A percentile compares a stretch with the other conserved stretches of the same genome.
These are phyloP conservation scores for Microstegium vimineum DNA, from an alignment of 176 grass and related monocot genomes.

Conservation along the genomic window DNA sequence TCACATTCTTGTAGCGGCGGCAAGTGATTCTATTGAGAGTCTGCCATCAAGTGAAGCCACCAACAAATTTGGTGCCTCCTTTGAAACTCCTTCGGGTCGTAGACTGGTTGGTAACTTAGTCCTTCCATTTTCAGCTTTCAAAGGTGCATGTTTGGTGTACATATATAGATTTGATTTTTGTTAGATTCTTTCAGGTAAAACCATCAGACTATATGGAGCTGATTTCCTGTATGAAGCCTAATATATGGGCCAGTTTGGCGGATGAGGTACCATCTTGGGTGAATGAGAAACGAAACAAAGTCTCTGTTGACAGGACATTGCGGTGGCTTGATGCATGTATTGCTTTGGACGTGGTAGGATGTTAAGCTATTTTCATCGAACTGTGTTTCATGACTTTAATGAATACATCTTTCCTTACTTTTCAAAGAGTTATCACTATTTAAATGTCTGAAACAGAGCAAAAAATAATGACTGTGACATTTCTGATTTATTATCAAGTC, in stretches of 20 bases:
- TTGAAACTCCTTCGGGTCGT: constrained; percentile 81
- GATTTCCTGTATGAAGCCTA: constrained; percentile 68
- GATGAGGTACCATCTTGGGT: constrained; percentile 95
- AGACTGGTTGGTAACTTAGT: constrained; percentile 47
- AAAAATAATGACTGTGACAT: neutral
- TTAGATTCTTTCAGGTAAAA: constrained; percentile 50
- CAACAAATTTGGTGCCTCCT: constrained; percentile 80
- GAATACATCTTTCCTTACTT: neutral
- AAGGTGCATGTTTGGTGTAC: neutral
- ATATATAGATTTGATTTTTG: neutral
- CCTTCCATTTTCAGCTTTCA: constrained; percentile 1
- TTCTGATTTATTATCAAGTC: neutral
- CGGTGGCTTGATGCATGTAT: constrained; percentile 89
- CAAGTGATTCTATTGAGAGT: constrained; percentile 81
- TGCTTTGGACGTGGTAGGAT: constrained; percentile 57
- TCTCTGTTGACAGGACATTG: constrained; percentile 85
- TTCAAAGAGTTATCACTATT: neutral
- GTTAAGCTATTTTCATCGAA: neutral
- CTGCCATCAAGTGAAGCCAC: constrained; percentile 60
- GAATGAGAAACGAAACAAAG: constrained; percentile 76
- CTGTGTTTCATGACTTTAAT: neutral
- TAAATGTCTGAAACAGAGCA: neutral
- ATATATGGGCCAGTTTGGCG: constrained; percentile 82
- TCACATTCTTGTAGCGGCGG: constrained; percentile 66
- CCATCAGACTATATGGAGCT: constrained; percentile 86